Percentiles rank a stretch among this genome's conserved stretches.
These are phyloP conservation scores for Lumnitzera racemosa DNA, from an alignment of 345 rosid species.

Conservation along the genomic window DNA sequence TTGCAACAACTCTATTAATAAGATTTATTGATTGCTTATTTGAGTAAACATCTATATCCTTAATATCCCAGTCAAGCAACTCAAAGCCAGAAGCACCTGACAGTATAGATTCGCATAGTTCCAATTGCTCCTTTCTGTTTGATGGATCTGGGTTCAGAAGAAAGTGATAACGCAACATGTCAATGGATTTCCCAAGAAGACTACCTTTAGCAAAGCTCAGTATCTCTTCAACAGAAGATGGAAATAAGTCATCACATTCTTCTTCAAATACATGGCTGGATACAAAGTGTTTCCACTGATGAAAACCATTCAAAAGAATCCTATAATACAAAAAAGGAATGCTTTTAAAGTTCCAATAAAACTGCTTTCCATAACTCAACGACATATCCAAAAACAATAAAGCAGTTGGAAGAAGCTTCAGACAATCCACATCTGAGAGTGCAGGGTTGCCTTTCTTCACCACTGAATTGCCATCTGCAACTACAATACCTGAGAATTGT, in stretches of 20 bases:
- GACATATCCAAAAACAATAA: conserved; percentile 39
- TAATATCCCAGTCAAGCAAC: conserved; percentile 46
- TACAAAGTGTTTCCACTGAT: conserved; percentile 55
- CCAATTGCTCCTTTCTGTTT: conserved; percentile 34
- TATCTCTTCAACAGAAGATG: conserved; percentile 45
- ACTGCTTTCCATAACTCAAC: conserved; percentile 38
- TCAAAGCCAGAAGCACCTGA: conserved; percentile 26
- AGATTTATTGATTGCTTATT: conserved; percentile 39
- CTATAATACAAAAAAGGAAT: conserved; percentile 52
- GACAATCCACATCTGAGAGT: conserved; percentile 46
- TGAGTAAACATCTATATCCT: conserved; percentile 37
- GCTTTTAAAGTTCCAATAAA: conserved; percentile 21
- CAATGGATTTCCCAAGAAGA: conserved; percentile 64
- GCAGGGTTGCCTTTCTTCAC: conserved; percentile 13
- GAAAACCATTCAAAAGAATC: conserved; percentile 48
- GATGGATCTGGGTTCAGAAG: conserved; percentile 33
- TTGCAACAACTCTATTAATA: conserved; percentile 50
- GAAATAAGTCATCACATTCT: conserved; percentile 34
- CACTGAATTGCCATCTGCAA: conserved; percentile 10
- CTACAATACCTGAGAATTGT: conserved; percentile 28
- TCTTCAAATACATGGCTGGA: conserved; percentile 47
- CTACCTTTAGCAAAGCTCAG: conserved; percentile 44
- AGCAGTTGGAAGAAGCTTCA: conserved; percentile 70
- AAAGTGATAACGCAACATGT: conserved; percentile 54
- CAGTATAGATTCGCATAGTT: conserved; percentile 46